Conservation (phyloP, 75 land plant genomes). For the Cryptomeria japonica region DNA sequence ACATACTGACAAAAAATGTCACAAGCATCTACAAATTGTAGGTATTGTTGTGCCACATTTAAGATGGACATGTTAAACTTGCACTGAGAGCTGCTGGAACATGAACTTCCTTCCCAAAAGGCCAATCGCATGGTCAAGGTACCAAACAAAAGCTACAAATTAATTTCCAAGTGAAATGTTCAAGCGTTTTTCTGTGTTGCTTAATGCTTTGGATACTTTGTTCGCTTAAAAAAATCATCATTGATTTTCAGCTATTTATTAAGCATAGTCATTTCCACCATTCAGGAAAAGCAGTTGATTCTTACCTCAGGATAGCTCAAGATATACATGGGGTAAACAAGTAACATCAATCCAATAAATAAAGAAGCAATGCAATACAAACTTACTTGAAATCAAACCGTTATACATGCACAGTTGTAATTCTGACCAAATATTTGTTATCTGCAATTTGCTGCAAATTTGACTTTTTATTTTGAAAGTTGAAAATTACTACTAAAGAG, state of each 20-base stretch:
- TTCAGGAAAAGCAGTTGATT: neutral
- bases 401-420: neutral
- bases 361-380: neutral
- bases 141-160: neutral
- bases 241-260: too few species aligned
- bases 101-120: slow-evolving; percentile 59
- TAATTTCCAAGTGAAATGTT: neutral
- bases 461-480: neutral
- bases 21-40: slow-evolving; percentile 24
- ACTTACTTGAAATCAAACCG: neutral
- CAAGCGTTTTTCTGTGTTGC: neutral
- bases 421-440: too few species aligned
- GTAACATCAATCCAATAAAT: neutral
- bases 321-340: neutral
- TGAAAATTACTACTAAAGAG: neutral
- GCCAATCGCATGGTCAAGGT: slow-evolving; percentile 38
- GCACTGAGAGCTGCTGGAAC: slow-evolving; percentile 51
- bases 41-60: slow-evolving; percentile 32
- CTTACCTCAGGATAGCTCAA: neutral
- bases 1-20: slow-evolving; percentile 28
- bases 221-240: neutral
- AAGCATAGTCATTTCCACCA: too few species aligned
- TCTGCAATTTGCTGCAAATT: neutral
- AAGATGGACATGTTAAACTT: slow-evolving; percentile 46
- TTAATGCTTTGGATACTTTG: neutral